Evolutionary conservation across 2,329 filamentous ascomycete genomes (phyloP), one percentile per base, ranked within the genome.

Genomic region (Incumbomyces delicatus): DNA sequence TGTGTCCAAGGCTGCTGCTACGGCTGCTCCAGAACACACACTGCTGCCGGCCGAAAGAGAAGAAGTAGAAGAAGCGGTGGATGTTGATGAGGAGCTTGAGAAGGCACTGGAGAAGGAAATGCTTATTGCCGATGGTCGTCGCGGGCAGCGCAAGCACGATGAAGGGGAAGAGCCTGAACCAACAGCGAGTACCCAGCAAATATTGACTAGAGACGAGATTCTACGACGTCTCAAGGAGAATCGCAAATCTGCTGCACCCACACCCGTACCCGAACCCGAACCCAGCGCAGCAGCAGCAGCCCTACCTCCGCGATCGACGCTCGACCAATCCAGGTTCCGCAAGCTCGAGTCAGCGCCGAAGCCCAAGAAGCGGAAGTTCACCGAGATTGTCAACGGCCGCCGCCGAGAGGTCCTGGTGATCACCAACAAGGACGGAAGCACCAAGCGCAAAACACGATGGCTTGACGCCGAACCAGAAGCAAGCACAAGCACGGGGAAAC

Each of bases 81-180:
- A 81, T 55, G 66, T 83, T 16, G 85, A 90, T 44, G 80, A 82
- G 31, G 81, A 82, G 46, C 64, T 72, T 51, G 69, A 72, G 45
- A 60, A 61, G 16, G 50, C 68, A 11, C 50, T 70, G 32, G 68
- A 69, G 34, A 58, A 58, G 20, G 60, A 65, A 14, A 49, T 62
- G n/a, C 41, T 49, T 16, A 46, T 57, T 13, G 53, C 57, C 22
- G 22, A 27, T 27, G 8, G 22, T 27, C 22, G 22, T 27, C 8
- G 5, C 4, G 40, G 16, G n/a, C 34, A 30, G 32, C 36, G 18
- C n/a, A 44, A 47, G 38, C 60, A 56, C 8, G 58, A 56, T 11
- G 59, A 52, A 33, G 40, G 52, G 4, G 44, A 53, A 17, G 29
- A 44, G 12, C 18, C 38, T 12, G 43, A 54, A 2, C 63, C 61